Evolutionary conservation across 768 basidiomycete genomes (phyloP), one percentile per base, ranked within the genome.

Genomic region (Kwoniella sp.): DNA sequence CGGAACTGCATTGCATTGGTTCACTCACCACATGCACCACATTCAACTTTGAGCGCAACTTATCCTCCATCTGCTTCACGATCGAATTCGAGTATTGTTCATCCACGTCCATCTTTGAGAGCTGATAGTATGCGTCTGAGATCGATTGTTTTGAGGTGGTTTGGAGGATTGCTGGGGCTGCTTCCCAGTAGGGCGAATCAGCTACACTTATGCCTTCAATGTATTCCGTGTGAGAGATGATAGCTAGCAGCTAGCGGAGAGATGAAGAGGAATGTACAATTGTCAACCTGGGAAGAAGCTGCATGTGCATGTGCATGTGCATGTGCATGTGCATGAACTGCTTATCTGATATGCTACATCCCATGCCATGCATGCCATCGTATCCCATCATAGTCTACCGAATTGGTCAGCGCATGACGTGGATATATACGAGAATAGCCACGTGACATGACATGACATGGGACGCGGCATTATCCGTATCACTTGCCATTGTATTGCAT

Each of bases 21-120:
- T 19, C 40, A 44, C 72, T 54, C 22, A 76, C 74, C 25, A 76
- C 60, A 49, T 72, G 64, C n/a, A 71, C 70, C 7, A 76, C 58
- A 22, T 65, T 62, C 36, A 76, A 30, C 1, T 49, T 60, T 2
- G 68, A 64, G 47, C 70, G 44, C 1, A 76, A 59, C 40, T 73
- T 74, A 24, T 60, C 54, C 50, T 76, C 72, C 63, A 76, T 73
- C 53, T 52, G 46, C 50, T 64, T 24, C 17, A 60, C 52, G 21
- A 73, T 44, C 50, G 56, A 21, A 70, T 6, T 21, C 24, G 47
- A 19, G 7, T 44, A 33, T 36, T 51, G 50, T 46, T 64, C 62
- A 24, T 57, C 62, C 15, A 57, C 50, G 36, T 57, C 55, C 62
- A 64, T 64, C 40, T 9, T 44, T 9, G 5, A 33, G 5, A 33